Evolutionary conservation across 78 protist genomes (phyloP).

Genomic region (Blattamonas nauphoetae): DNA sequence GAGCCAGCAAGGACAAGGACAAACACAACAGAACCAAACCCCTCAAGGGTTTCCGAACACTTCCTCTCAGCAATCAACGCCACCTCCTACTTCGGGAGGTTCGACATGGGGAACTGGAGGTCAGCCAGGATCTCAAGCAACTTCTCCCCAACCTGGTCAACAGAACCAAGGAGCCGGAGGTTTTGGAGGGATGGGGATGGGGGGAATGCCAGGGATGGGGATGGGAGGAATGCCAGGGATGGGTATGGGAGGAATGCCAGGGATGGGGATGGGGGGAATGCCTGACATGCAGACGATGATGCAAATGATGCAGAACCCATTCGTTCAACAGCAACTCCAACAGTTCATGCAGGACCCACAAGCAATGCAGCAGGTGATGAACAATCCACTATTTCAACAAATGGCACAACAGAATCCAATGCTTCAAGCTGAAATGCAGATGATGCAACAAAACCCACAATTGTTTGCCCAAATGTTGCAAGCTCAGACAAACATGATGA

Average conservation of each 20-base stretch:
- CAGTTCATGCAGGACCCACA: conserved; percentile 49
- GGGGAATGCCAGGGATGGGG: not conserved
- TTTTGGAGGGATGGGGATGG: not conserved
- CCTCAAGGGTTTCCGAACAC: no score
- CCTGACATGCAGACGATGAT: conserved; percentile 41
- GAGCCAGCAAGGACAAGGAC: no score
- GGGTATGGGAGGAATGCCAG: conserved; percentile 1
- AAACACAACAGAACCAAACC: no score
- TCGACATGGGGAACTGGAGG: no score
- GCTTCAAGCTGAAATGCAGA: not conserved
- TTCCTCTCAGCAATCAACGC: no score
- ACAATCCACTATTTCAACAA: conserved; percentile 40
- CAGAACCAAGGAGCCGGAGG: not conserved
- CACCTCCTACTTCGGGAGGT: no score
- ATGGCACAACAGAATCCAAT: conserved; percentile 46
- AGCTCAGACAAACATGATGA: conserved; percentile 2
- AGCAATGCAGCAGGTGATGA: conserved; percentile 33
- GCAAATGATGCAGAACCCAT: conserved; percentile 52
- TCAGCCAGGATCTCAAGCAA: no score
- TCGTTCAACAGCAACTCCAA: conserved; percentile 42
- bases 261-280: conserved; percentile 16
- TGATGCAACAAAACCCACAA: conserved; percentile 40
- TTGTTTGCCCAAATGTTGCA: not conserved
- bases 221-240: conserved; percentile 1
- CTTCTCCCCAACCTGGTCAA: no score